Base-by-base conservation (phyloP, 1,284 basidiomycete genomes). In the Malassezia pachydermatis region DNA sequence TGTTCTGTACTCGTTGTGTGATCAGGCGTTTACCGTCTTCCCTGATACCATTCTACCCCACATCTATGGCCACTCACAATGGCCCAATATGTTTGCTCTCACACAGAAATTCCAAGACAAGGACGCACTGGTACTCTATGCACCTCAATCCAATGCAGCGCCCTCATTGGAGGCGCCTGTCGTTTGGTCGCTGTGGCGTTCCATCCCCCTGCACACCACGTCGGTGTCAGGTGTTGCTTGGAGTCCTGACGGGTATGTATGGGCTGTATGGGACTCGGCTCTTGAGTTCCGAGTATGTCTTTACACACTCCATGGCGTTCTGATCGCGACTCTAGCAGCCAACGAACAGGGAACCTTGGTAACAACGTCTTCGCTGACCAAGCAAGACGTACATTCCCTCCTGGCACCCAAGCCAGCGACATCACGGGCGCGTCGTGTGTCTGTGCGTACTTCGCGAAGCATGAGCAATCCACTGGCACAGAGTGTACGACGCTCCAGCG, bases 1-100 rank as follows among this genome's bases (percentile, higher is more conserved):
- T n/a, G n/a, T 52, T 17, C 13, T 47, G 8, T 47, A 47, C 40
- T 47, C 50, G 3, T 36, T 52, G 3, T 32, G 34, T 17, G 50
- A 52, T 32, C 44, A 52, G 24, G 16, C 44, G 3, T 33, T 46
- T 16, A 47, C 41, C 5, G 19, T 41, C 4, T 11, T 52, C 17
- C 50, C 50, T 8, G 22, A 23, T 14, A 41, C 45, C 2, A 19
- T 40, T 23, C 17, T 40, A 5, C 24, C 22, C 9, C 33, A 44
- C 3, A 43, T 46, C 23, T 41, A 22, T 24, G 2, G 35, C 10
- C 22, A 44, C 25, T 13, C 43, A 2, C 10, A 16, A 10, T 36
- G 39, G 32, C 33, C 50, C 3, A 40, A 52, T 14, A 7, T 14
- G 9, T 47, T 47, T 27, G 30, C 20, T 20, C 8, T 47, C 4